Conservation (phyloP, 1,139 yeast species). For the Hyphopichia buzzinii region DNA sequence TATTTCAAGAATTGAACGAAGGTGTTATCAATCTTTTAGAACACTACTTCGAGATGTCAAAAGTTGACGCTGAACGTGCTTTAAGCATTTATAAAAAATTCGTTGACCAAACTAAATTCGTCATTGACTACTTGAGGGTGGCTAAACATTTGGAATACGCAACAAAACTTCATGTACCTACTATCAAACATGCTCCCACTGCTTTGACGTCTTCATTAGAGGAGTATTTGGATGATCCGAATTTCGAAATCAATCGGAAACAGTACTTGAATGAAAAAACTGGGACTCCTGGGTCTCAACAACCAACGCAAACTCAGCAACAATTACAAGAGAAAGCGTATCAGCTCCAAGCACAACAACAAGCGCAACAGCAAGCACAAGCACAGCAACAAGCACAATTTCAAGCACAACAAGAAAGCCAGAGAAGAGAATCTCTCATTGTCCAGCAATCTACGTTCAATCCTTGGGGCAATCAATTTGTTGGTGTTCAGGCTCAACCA, state of each 20-base stretch:
- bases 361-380: constrained; percentile 7
- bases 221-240: constrained; percentile 85
- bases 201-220: constrained; percentile 83
- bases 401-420: constrained; percentile 10
- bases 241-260: constrained; percentile 73
- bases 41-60: constrained; percentile 91
- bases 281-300: constrained; percentile 22
- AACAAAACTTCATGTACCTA: constrained; percentile 89
- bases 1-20: constrained; percentile 89
- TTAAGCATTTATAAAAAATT: constrained; percentile 79
- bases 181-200: constrained; percentile 95
- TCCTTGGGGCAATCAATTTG: constrained; percentile 35
- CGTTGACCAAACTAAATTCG: constrained; percentile 83
- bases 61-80: constrained; percentile 82
- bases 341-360: constrained; percentile 9
- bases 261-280: constrained; percentile 68
- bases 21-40: constrained; percentile 92
- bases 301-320: constrained; percentile 12
- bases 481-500: not conserved
- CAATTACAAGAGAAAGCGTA: constrained; percentile 9
- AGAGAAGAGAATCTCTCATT: constrained; percentile 29
- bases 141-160: constrained; percentile 88
- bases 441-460: constrained; percentile 45
- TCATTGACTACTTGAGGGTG: constrained; percentile 79
- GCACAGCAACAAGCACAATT: constrained; percentile 10